Evolutionary conservation across 139 green algal species (phyloP).

Genomic region (Nannochloris sp.): DNA sequence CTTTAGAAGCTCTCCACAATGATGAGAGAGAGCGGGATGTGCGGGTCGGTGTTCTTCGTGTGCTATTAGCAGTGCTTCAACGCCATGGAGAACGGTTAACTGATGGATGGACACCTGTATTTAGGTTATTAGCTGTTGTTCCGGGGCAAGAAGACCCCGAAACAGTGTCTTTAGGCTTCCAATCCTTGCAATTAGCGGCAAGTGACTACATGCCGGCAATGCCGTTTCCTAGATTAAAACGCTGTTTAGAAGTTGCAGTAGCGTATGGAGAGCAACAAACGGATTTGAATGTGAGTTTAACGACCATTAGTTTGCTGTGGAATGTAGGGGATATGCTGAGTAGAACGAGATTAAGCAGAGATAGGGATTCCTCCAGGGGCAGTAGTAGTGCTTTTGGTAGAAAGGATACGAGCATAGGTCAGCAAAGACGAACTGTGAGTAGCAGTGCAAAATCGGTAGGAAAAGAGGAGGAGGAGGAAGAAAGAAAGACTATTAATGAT

Average conservation of each 20-base stretch:
- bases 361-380: too few species aligned
- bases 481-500: too few species aligned
- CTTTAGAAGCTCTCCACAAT: slow-evolving; percentile 59
- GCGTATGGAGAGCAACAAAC: slow-evolving; percentile 50
- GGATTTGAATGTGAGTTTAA: slow-evolving; percentile 86
- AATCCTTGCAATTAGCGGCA: slow-evolving; percentile 57
- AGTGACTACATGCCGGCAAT: slow-evolving; percentile 64
- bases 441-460: neutral
- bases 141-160: slow-evolving; percentile 38
- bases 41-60: slow-evolving; percentile 53
- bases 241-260: slow-evolving; percentile 55
- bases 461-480: neutral
- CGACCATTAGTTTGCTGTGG: slow-evolving; percentile 83
- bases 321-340: slow-evolving; percentile 72
- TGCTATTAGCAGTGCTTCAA: slow-evolving; percentile 64
- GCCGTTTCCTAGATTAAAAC: slow-evolving; percentile 29
- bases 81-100: slow-evolving; percentile 63
- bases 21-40: slow-evolving; percentile 57
- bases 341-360: too few species aligned
- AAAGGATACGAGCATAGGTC: neutral
- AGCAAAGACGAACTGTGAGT: neutral
- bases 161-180: slow-evolving; percentile 55
- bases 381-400: neutral
- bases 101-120: slow-evolving; percentile 66
- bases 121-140: slow-evolving; percentile 67